Evolutionary conservation across 1,139 yeast genomes (phyloP), one percentile per base, ranked within the genome.

Genomic region (Blastobotrys petasosporus): DNA sequence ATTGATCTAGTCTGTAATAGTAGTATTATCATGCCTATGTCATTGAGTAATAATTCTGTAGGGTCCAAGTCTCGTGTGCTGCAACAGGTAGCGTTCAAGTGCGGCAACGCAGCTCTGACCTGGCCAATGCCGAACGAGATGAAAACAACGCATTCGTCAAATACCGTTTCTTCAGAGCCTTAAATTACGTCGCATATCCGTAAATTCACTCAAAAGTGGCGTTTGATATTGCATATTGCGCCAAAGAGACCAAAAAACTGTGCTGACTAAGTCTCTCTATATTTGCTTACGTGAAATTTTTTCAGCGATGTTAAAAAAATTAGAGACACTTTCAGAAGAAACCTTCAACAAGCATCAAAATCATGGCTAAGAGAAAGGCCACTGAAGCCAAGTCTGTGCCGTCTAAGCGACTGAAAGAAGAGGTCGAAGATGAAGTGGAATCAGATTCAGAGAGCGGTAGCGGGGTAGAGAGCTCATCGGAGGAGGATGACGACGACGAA

Each of bases 351-450:
- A 29, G 33, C 2, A 30, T 16, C 37, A 36, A 30, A 38, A 32
- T 33, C 13, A 46, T 45, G 47, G 51, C 45, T 46, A 46, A 48
- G 37, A 39, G 50, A 48, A 47, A 41, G 48, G 49, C 32, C 48
- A 46, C 38, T 48, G 54, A 39, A 45, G 45, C 25, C 11, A 40
- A 40, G 28, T 32, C 23, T 15, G 44, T 17, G 9, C 43, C 28
- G 41, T 30, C 34, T 36, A 28, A 16, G 29, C 29, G 25, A 30
- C 48, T 46, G 44, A 43, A 47, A 41, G 42, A 41, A 31, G 47
- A 45, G 36, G 8, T 39, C 23, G 41, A 39, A n/a, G 39, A 46
- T 38, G 37, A 46, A 29, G 54, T 49, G 2, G 54, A 50, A 9
- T 37, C 48, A 13, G 48, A 46, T 28, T 40, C 30, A 12, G 38